Conservation (phyloP, 176 grass and related monocot species). For the Themeda triandra region DNA sequence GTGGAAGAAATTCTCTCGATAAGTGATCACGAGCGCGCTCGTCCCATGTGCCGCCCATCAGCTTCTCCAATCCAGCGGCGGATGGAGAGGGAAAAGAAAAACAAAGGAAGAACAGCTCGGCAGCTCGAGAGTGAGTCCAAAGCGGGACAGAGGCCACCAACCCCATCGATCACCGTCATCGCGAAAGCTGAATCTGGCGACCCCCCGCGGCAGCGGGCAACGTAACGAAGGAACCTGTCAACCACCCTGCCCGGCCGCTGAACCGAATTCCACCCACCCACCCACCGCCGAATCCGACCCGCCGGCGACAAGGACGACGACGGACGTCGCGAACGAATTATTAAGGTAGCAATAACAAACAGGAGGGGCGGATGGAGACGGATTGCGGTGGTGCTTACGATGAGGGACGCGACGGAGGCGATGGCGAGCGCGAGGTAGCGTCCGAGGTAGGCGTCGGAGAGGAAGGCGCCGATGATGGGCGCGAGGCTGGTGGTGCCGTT, state of each 20-base stretch:
- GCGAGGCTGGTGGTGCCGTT: conserved; percentile 86
- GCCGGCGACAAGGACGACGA: not conserved
- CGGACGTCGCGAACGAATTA: not conserved
- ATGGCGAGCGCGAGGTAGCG: conserved; percentile 81
- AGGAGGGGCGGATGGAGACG: accelerated
- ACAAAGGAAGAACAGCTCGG: not conserved
- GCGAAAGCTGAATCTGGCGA: not conserved
- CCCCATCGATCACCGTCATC: not conserved
- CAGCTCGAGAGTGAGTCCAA: not conserved
- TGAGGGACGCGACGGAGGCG: conserved; percentile 65
- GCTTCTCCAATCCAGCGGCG: not conserved
- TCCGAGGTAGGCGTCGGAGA: conserved; percentile 87
- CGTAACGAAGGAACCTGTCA: not conserved
- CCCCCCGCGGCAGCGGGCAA: not conserved
- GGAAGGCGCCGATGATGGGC: conserved; percentile 87
- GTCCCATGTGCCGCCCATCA: conserved; percentile 11
- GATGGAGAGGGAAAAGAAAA: no score
- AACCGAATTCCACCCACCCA: not conserved
- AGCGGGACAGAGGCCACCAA: not conserved
- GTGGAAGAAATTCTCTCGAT: not conserved
- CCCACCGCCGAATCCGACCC: not conserved
- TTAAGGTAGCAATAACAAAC: no score
- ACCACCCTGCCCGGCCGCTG: not conserved
- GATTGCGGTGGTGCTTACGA: conserved; percentile 33
- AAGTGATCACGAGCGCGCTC: not conserved